Evolutionary conservation across 2,329 filamentous ascomycete genomes (phyloP).

Genomic region (Hyphodiscus sp.): DNA sequence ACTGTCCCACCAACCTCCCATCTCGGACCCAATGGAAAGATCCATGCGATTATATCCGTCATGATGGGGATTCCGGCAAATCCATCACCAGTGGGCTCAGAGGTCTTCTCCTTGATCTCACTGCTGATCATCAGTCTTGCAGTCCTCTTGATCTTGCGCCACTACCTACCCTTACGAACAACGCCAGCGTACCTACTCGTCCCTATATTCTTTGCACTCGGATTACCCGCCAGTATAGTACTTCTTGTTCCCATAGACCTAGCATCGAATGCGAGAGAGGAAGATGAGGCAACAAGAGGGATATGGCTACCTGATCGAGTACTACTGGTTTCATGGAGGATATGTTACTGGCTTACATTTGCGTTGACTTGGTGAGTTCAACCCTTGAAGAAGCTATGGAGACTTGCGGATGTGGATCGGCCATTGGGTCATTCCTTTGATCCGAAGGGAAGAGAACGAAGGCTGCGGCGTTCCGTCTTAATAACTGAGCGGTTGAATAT

Average conservation of each 20-base stretch:
- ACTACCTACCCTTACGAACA: constrained; percentile 83
- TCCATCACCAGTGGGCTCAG: constrained; percentile 66
- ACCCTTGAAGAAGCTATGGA: background rate
- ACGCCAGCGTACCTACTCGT: constrained; percentile 86
- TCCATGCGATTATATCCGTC: background rate
- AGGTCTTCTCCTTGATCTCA: constrained; percentile 68
- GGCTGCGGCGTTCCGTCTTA: background rate
- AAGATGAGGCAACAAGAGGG: constrained; percentile 64
- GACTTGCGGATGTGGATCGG: too few relatives aligned
- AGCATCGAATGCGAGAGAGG: constrained; percentile 72
- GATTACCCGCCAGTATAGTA: constrained; percentile 84
- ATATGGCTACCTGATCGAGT: constrained; percentile 80
- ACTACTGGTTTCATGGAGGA: constrained; percentile 84
- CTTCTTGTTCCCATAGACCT: constrained; percentile 93
- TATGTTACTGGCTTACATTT: constrained; percentile 97
- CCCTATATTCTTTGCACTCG: constrained; percentile 93
- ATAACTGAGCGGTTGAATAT: too few relatives aligned
- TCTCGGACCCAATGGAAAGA: constrained; percentile 10
- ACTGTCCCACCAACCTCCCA: background rate
- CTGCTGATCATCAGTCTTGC: constrained; percentile 67
- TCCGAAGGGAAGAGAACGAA: constrained; percentile 1
- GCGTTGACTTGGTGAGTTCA: constrained; percentile 73
- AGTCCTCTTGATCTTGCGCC: constrained; percentile 78
- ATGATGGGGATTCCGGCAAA: constrained; percentile 35
- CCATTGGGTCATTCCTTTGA: background rate